Base-by-base conservation (phyloP, 139 green algal genomes). In the Eudorina sp. region DNA sequence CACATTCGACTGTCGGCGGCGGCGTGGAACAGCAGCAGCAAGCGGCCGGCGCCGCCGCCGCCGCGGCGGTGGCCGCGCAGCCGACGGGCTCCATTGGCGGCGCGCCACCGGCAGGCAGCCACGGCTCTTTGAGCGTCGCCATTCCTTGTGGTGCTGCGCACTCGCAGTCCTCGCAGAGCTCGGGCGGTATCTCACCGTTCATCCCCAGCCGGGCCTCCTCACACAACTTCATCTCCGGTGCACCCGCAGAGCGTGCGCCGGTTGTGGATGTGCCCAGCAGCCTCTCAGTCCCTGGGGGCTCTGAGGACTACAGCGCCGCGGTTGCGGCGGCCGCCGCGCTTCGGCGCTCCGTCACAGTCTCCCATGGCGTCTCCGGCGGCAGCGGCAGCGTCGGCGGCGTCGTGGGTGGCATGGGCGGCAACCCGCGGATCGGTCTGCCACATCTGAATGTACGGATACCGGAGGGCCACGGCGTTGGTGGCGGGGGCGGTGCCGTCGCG, bases 381-480 rank as follows among this genome's bases (percentile, higher is more conserved):
- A 6, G 14, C 1, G 29, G 23, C 70, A 19, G 3, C 68, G 38
- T 38, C 38, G 38, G 27, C 36, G 21, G 46, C 48, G 48, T 6
- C 16, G 34, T 36, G 11, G 45, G 41, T 18, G 41, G 40, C 31
- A 48, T 53, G 8, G 41, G 38, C 25, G 45, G 45, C 23, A 46
- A 82, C 18, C n/a, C 81, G 31, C 62, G 81, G 8, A 78, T 87
- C 34, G 81, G 81, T 31, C 64, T 87, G 62, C 81, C 81, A 36
- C 62, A 78, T 4, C 81, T 87, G 45, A 64, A 69, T 1, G 81
- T 68, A n/a, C 81, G 64, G 16, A 48, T 51, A 4, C 41, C 38
- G 31, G 81, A 55, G 9, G 11, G n/a, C n/a, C n/a, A n/a, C n/a
- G n/a, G n/a, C n/a, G n/a, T 43, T 25, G 36, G 48, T 3, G 53